These are phyloP conservation scores for Podaxis sp. DNA, from an alignment of 768 basidiomycete genomes.

Conservation along the genomic window DNA sequence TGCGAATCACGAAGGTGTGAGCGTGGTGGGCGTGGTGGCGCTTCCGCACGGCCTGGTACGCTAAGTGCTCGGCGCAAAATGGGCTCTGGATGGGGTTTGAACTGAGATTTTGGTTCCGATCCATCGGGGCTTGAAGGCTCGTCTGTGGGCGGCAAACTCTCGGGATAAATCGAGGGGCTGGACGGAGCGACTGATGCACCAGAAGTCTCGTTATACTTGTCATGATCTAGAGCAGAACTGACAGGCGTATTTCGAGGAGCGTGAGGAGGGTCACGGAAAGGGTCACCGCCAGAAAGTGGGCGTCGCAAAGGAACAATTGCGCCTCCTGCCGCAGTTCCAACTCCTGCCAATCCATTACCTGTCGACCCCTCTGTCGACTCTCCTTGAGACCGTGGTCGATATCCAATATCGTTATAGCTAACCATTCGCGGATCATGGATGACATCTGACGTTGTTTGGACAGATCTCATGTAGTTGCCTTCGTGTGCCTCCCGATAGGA, in stretches of 20 bases:
- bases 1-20: constrained; percentile 21
- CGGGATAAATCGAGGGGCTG: constrained; percentile 50
- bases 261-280: constrained; percentile 32
- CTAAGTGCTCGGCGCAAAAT: constrained; percentile 9
- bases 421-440: constrained; percentile 12
- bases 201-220: neutral
- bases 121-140: constrained; percentile 22
- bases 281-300: constrained; percentile 21
- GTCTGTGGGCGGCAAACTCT: constrained; percentile 37
- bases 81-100: constrained; percentile 1
- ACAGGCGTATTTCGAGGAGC: constrained; percentile 19
- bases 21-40: constrained; percentile 20
- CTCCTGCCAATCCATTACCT: constrained; percentile 5
- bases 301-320: constrained; percentile 2
- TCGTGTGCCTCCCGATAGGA: constrained; percentile 5
- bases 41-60: constrained; percentile 3
- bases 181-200: constrained; percentile 35
- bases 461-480: constrained; percentile 21
- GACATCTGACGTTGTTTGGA: constrained; percentile 28
- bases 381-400: neutral
- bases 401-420: constrained; percentile 3
- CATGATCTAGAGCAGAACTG: constrained; percentile 5
- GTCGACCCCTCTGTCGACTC: neutral
- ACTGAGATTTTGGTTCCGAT: constrained; percentile 1
- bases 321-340: neutral